These are phyloP conservation scores for Cercospora berteroae DNA, from an alignment of 2,329 filamentous ascomycete species.

Conservation along the genomic window DNA sequence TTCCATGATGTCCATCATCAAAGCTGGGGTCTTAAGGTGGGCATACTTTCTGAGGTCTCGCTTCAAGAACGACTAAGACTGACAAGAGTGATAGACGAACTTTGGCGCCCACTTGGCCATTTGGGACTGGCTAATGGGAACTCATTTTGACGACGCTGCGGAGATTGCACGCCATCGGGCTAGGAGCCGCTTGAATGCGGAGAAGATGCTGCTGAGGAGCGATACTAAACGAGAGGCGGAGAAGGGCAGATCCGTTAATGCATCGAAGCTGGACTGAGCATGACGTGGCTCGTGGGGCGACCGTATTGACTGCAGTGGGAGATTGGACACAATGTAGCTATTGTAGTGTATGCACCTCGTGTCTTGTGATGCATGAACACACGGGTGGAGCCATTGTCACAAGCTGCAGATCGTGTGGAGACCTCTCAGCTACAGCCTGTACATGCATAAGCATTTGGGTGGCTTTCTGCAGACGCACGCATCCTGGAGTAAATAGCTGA, in stretches of 20 bases:
- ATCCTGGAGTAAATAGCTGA: not conserved
- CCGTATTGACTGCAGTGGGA: not conserved
- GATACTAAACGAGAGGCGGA: not conserved
- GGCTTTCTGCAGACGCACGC: not conserved
- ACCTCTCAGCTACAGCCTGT: not conserved
- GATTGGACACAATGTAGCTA: not conserved
- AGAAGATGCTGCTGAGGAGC: not conserved
- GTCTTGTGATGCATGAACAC: not conserved
- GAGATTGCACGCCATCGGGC: not conserved
- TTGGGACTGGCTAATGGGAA: not conserved
- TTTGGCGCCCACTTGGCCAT: not conserved
- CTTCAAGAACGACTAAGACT: not conserved
- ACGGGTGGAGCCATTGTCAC: not conserved
- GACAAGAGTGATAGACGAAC: not conserved
- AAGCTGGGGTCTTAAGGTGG: not conserved
- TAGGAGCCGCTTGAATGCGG: not conserved
- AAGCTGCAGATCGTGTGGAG: not conserved
- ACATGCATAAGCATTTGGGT: not conserved
- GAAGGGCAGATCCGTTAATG: not conserved
- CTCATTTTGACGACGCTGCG: not conserved
- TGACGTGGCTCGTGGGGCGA: too few species aligned
- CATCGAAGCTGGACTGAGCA: not conserved
- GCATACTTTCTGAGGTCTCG: not conserved
- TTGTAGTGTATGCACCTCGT: not conserved
- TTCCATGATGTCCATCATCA: slow-evolving; percentile 2